Base-by-base conservation (phyloP, 257 asterid genomes). In the Nicotiana undulata region DNA sequence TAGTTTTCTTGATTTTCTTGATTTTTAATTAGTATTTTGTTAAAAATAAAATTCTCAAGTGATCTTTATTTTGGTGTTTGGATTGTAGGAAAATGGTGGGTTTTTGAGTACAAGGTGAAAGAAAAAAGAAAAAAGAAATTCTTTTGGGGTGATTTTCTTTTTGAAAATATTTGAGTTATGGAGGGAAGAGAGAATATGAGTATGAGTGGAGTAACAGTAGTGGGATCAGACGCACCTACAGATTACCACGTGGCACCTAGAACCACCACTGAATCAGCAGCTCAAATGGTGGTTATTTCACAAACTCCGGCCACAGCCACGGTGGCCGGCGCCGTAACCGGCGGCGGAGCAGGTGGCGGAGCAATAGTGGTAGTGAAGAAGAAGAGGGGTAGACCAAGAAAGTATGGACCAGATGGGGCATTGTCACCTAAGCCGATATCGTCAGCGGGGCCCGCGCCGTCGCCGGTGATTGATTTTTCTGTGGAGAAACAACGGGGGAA, bases 191-290 rank as follows among this genome's bases (percentile, higher is more conserved):
- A 3, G 6, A 46, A 15, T 68, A 72, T 46, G 88, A 88, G 81
- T 86, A 87, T 87, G 84, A 87, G 88, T 86, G 97, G 94, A 86
- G 98, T 93, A 32, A 91, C 93, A 56, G 95, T 91, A 84, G 92
- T 95, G 89, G 97, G 94, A 89, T 95, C 98, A 85, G 98, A 95
- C 90, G 98, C 93, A 83, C 97, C 98, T 34, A 90, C 98, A 26
- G 90, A 91, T 63, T 93, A 90, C 95, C 97, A 91, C 63, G 87
- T 93, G 82, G 92, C 97, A 80, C 92, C 93, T 17, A 90, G 98
- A 83, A 82, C 88, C 88, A 76, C 88, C 40, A 9, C 76, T 37
- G 55, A 52, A 67, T 67, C 97, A 85, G 83, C 84, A 16, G 86
- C 91, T 3, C 85, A 86, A 22, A 65, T 79, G 28, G 64, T 68